phyloP scores from a whole-genome alignment of 305 asterid species.

The Fraxinus velutina region DNA sequence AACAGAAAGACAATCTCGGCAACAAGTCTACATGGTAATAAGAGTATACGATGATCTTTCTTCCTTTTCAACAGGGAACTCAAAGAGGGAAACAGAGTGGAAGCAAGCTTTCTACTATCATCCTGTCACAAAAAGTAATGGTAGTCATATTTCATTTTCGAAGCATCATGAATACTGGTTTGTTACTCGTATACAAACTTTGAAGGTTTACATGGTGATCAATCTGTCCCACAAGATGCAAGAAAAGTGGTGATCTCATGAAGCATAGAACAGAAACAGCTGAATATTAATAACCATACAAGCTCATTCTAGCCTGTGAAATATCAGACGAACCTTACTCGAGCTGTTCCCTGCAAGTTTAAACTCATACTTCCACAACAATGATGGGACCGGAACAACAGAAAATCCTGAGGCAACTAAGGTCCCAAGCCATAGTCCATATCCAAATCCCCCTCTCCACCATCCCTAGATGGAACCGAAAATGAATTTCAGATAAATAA shows the following conservation, averaged over 20 bases:
- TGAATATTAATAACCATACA: background rate
- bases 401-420: constrained; percentile 85
- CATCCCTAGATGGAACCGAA: constrained; percentile 61
- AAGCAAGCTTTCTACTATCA: constrained; percentile 83
- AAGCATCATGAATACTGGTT: background rate
- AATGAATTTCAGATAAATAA: constrained; percentile 18
- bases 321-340: constrained; percentile 55
- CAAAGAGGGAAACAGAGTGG: constrained; percentile 65
- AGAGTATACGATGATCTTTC: constrained; percentile 59
- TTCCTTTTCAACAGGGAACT: constrained; percentile 67
- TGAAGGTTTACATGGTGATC: background rate
- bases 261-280: background rate
- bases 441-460: constrained; percentile 98
- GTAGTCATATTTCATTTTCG: background rate
- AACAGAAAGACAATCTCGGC: background rate
- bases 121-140: constrained; percentile 51
- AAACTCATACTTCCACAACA: constrained; percentile 73
- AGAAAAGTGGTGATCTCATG: background rate
- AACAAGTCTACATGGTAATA: background rate
- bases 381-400: constrained; percentile 83
- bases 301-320: constrained; percentile 9
- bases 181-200: background rate
- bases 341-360: constrained; percentile 57
- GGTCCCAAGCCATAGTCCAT: constrained; percentile 90
- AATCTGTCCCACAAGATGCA: constrained; percentile 3